Base-by-base conservation (phyloP, 495 filamentous ascomycete species). In the Penicillium parvum region DNA sequence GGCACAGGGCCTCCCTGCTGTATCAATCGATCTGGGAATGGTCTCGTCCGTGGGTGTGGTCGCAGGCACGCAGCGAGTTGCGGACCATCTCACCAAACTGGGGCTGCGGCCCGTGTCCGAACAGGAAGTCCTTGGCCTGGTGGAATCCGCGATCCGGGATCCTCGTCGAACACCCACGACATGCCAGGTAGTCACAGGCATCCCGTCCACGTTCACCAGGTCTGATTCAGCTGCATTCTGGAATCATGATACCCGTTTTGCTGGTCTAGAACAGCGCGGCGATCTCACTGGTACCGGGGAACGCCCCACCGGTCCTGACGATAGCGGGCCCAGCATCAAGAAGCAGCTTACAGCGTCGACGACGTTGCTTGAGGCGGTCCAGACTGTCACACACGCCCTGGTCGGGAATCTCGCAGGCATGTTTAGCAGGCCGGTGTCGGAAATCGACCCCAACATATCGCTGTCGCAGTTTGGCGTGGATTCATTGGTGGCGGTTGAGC, bases 401-500 rank as follows among this genome's bases (percentile, higher is more conserved):
- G 29, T 30, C 3, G 33, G 26, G 1, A 52, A 46, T 14, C 22
- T 55, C 9, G 40, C 51, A 2, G 37, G 40, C 11, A 47, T 59
- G 4, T 49, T 59, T 32, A 36, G 46, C 26, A 40, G 49, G 1
- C 43, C 44, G 4, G 46, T 32, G 18, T 35, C 15, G 25, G 58
- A 57, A 11, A 52, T 57, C 40, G 55, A 48, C 15, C 28, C 26
- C 15, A 41, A 12, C 10, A 46, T 39, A 45, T 43, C 45, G 22
- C 51, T 29, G 16, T 41, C 47, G 14, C 43, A 19, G n/a, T 63
- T 53, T 19, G 63, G 65, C 4, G 52, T 69, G 2, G 63, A 69
- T 44, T 66, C 63, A 3, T 51, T 69, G 3, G 55, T 65, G 19
- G 61, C 65, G 3, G 57, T 66, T 8, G 63, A 65, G 37, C 32